Conservation (phyloP, 352 stramenopile species). For the Phytophthora sp. region DNA sequence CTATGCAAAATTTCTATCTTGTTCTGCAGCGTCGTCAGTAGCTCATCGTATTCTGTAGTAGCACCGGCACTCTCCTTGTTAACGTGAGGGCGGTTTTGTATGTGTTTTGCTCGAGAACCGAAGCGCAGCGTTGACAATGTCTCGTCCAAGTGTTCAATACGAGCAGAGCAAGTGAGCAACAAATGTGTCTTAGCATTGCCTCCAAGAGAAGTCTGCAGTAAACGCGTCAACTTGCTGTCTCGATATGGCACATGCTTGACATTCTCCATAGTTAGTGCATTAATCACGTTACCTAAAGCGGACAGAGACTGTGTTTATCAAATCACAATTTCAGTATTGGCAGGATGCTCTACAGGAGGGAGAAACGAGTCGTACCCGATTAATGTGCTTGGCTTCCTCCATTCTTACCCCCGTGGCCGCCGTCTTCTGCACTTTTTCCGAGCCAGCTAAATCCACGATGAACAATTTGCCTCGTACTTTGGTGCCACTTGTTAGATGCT, state of each 20-base stretch:
- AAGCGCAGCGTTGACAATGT: constrained; percentile 92
- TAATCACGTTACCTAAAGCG: constrained; percentile 74
- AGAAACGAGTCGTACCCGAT: constrained; percentile 44
- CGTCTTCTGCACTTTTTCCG: constrained; percentile 67
- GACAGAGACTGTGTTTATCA: constrained; percentile 59
- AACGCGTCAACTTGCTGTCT: constrained; percentile 89
- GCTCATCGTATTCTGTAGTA: constrained; percentile 27
- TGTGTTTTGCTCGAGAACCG: constrained; percentile 86
- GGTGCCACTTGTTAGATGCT: constrained; percentile 9
- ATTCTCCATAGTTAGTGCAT: constrained; percentile 56
- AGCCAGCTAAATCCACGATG: constrained; percentile 77
- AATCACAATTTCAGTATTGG: neutral
- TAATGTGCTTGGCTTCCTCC: constrained; percentile 82
- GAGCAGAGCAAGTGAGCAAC: constrained; percentile 66
- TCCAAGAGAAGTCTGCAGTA: constrained; percentile 87
- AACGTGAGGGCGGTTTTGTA: constrained; percentile 71
- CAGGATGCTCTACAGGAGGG: neutral
- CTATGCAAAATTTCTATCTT: constrained; percentile 67
- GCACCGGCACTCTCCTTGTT: constrained; percentile 60
- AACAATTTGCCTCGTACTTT: constrained; percentile 44
- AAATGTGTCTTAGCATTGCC: constrained; percentile 91
- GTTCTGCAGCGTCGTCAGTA: constrained; percentile 55
- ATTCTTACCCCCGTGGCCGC: constrained; percentile 53
- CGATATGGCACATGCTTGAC: constrained; percentile 73
- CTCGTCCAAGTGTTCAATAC: constrained; percentile 52